Percentiles rank a stretch among this genome's conserved stretches.
These are phyloP conservation scores for Tagetes erecta DNA, from an alignment of 129 eudicot genomes.

Conservation along the genomic window DNA sequence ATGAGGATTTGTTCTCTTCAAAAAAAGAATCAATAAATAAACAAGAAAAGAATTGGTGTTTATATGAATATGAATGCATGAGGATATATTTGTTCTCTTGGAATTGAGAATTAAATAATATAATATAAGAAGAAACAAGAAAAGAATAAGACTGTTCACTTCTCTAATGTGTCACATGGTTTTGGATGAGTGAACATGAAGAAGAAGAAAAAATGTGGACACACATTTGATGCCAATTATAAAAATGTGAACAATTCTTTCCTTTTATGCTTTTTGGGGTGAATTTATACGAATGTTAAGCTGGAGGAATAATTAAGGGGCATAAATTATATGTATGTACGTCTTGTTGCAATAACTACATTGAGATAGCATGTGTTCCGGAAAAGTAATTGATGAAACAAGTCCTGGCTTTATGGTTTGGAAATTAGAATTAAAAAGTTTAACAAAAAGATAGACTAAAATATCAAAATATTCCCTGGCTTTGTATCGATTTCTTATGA, in stretches of 20 bases:
- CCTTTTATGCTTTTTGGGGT: no score
- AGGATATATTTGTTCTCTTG: conserved; percentile 23
- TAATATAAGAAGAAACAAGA: background rate
- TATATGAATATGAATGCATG: conserved; percentile 7
- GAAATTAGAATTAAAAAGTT: no score
- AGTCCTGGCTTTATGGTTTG: no score
- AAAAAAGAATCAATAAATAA: conserved; percentile 19
- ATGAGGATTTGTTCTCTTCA: conserved; percentile 27
- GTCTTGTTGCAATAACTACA: no score
- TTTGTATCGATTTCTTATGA: no score
- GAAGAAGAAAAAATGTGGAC: background rate
- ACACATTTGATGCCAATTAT: background rate
- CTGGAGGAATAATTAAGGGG: no score
- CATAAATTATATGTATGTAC: no score
- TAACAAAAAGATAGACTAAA: no score
- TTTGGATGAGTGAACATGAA: background rate
- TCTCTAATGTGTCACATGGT: background rate
- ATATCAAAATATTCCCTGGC: no score
- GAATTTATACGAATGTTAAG: no score
- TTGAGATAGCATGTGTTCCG: no score
- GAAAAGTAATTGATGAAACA: no score
- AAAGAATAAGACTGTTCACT: conserved; percentile 21
- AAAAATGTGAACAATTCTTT: background rate
- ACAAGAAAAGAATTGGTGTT: conserved; percentile 22
- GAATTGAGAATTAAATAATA: conserved; percentile 22